Evolutionary conservation across 2,329 filamentous ascomycete species (phyloP).

Genomic region (Didymella pinodella): DNA sequence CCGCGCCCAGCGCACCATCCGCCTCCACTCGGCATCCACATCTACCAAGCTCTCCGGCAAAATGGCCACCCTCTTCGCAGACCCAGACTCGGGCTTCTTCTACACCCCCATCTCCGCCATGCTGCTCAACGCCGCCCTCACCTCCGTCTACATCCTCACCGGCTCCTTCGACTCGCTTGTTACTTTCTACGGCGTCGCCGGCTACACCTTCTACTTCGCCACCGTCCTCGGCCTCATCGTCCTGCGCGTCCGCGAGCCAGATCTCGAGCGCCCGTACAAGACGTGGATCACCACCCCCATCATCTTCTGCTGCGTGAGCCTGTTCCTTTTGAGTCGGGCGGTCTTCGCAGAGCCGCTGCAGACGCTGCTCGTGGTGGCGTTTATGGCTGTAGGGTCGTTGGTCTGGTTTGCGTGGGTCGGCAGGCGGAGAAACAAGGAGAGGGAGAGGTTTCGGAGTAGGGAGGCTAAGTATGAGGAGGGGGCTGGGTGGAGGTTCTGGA

Average conservation of each 20-base stretch:
- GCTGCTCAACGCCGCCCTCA: slow-evolving; percentile 78
- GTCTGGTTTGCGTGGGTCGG: slow-evolving; percentile 89
- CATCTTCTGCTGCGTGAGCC: slow-evolving; percentile 95
- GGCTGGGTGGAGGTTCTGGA: slow-evolving; percentile 58
- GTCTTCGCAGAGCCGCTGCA: slow-evolving; percentile 91
- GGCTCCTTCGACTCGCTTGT: slow-evolving; percentile 92
- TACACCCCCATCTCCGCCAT: slow-evolving; percentile 95
- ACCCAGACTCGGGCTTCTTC: slow-evolving; percentile 81
- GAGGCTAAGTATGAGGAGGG: slow-evolving; percentile 34
- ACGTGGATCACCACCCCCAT: slow-evolving; percentile 98
- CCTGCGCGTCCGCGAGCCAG: slow-evolving; percentile 83
- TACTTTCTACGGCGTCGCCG: slow-evolving; percentile 97
- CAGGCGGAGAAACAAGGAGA: slow-evolving; percentile 51
- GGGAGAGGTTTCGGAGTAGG: slow-evolving; percentile 35
- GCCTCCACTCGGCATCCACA: slow-evolving; percentile 34
- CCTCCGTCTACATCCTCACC: slow-evolving; percentile 77
- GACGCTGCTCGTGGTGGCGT: slow-evolving; percentile 84
- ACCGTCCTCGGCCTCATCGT: slow-evolving; percentile 94
- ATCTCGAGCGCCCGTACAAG: slow-evolving; percentile 87
- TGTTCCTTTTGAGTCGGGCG: slow-evolving; percentile 88
- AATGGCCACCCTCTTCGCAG: slow-evolving; percentile 45
- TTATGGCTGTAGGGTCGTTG: slow-evolving; percentile 82
- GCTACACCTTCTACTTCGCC: slow-evolving; percentile 96
- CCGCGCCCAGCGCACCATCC: slow-evolving; percentile 48
- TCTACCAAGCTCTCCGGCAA: slow-evolving; percentile 35